Evolutionary conservation across 1,139 yeast genomes (phyloP).

Genomic region (Kodamaea alishanica): DNA sequence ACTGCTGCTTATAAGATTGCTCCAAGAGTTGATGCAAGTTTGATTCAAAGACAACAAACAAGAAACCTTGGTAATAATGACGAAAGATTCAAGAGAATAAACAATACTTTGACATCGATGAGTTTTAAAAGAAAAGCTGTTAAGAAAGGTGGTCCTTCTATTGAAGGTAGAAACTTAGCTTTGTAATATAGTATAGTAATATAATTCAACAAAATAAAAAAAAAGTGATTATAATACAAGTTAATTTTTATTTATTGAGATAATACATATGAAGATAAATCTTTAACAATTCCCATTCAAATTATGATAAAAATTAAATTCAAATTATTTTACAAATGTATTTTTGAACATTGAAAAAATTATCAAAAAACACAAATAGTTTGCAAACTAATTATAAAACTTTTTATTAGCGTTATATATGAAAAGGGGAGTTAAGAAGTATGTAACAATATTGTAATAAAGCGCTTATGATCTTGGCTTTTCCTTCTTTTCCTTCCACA

Average conservation of each 20-base stretch:
- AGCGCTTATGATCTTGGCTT: constrained; percentile 94
- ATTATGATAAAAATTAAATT: not conserved
- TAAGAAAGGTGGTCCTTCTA: constrained; percentile 70
- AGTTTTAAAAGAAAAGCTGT: constrained; percentile 42
- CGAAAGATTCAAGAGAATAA: constrained; percentile 74
- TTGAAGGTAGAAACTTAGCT: constrained; percentile 69
- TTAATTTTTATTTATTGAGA: too few species aligned
- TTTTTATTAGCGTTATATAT: constrained; percentile 11
- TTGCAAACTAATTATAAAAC: constrained; percentile 1
- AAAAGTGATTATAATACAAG: not conserved
- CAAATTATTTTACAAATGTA: not conserved
- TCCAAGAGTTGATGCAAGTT: constrained; percentile 61
- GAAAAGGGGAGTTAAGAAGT: constrained; percentile 6
- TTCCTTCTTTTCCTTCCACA: constrained; percentile 99
- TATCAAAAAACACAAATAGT: not conserved
- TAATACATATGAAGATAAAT: not conserved
- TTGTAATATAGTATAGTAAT: constrained; percentile 21
- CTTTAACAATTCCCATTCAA: not conserved
- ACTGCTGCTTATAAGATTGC: constrained; percentile 89
- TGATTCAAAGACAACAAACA: constrained; percentile 37
- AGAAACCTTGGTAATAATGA: constrained; percentile 56
- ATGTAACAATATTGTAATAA: constrained; percentile 2
- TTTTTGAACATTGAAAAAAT: not conserved
- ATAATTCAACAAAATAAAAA: not conserved
- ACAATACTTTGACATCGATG: constrained; percentile 49